Base-by-base conservation (phyloP, 2,329 filamentous ascomycete genomes). In the Sporothrix schenckii region DNA sequence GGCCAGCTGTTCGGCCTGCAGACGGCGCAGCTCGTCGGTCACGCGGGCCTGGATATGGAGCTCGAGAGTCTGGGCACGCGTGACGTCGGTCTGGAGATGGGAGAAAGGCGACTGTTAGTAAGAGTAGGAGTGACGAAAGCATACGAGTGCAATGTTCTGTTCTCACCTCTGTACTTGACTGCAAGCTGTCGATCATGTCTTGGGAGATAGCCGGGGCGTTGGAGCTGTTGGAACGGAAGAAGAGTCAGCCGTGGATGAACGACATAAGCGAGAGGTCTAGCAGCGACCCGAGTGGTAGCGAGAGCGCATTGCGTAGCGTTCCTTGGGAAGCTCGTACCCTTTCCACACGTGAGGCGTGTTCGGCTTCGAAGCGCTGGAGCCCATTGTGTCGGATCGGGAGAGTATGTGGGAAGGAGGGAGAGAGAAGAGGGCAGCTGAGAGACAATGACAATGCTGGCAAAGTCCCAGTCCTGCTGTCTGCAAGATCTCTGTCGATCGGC, bases 1-100 rank as follows among this genome's bases (percentile, higher is more conserved):
- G 66, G 89, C 85, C 74, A 87, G 82, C 79, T 94, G 91, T 76
- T 89, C 84, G 74, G 88, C 85, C 79, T 90, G 89, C 74, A 97
- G 88, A 76, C 89, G 90, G 80, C 91, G 89, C 75, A 98, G 92
- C 82, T 97, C 94, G 76, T 89, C 86, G 77, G 91, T 88, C 72
- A 97, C 92, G 80, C 94, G 94, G 78, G 88, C 84, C 83, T 97
- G 94, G 80, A 97, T 90, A 77, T 94, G 91, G 74, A 95, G 88
- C 83, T 98, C 94, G 80, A 93, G 83, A 77, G 90, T 85, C 82
- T 92, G 92, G 77, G 91, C 87, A 79, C 94, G 93, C 74, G 93
- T 94, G 72, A 90, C 89, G 83, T 98, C 94, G 81, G 91, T 94
- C 94, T 98, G 79, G 66, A 2, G 44, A 19, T 14, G 6, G 13